Percentiles rank a stretch among this genome's conserved stretches.
Conservation (phyloP, 176 grass and related monocot species). For the Carex littledalei region DNA sequence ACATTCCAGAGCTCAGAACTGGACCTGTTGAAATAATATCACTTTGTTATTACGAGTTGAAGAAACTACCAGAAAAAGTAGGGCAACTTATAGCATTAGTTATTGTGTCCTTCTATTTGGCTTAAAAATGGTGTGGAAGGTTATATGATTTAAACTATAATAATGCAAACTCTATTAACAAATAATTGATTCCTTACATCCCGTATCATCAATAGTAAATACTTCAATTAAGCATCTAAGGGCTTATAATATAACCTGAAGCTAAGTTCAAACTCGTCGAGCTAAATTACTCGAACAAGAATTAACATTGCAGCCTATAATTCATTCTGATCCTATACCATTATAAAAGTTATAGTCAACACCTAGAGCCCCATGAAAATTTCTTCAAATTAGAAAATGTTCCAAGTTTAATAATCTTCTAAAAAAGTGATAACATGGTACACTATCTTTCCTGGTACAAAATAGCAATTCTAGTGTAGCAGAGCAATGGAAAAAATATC, state of each 20-base stretch:
- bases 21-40: conserved; percentile 51
- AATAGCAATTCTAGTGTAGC: background rate
- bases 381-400: background rate
- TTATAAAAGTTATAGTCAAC: background rate
- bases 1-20: conserved; percentile 87
- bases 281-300: background rate
- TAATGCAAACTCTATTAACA: background rate
- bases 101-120: background rate
- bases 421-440: background rate
- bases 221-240: background rate
- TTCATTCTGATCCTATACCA: background rate
- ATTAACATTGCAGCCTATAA: background rate
- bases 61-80: conserved; percentile 10
- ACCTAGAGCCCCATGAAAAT: background rate
- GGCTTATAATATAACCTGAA: background rate
- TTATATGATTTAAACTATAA: background rate
- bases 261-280: background rate
- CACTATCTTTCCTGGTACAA: background rate
- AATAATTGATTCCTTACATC: background rate
- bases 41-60: conserved; percentile 8
- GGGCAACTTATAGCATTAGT: background rate
- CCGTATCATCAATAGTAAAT: background rate
- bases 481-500: background rate
- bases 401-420: background rate
- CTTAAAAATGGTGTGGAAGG: background rate